phyloP scores from a whole-genome alignment of 2,329 filamentous ascomycete species.

The Zarea fungicola region DNA sequence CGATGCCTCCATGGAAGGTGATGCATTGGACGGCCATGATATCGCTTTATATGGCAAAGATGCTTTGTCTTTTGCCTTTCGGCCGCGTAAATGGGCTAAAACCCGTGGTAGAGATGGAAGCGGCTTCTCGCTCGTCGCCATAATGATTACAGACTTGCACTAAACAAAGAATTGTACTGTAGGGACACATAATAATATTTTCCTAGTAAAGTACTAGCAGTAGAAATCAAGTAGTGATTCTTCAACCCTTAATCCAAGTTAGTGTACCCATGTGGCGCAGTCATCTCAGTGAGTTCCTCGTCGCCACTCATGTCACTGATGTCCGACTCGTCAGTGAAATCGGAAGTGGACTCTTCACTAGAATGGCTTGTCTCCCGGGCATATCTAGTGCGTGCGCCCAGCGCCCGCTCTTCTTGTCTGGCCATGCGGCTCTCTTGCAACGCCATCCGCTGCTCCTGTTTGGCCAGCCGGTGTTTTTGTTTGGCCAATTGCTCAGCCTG shows the following conservation, averaged over 20 bases:
- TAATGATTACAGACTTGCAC: not conserved
- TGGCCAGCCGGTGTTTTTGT: not conserved
- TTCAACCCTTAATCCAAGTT: too few relatives aligned
- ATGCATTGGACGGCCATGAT: not conserved
- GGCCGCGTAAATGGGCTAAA: not conserved
- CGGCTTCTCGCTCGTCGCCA: not conserved
- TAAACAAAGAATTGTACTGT: too few relatives aligned
- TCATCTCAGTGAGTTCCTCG: too few relatives aligned
- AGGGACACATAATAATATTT: too few relatives aligned
- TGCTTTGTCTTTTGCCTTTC: not conserved
- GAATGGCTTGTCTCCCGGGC: not conserved
- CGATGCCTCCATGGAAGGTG: not conserved
- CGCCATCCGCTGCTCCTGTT: slow-evolving; percentile 1
- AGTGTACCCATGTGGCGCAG: too few relatives aligned
- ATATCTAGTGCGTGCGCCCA: not conserved
- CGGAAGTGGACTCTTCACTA: not conserved
- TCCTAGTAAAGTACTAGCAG: too few relatives aligned
- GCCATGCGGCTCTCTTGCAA: not conserved
- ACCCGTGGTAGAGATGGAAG: not conserved
- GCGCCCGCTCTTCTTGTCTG: not conserved
- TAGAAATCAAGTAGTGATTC: too few relatives aligned
- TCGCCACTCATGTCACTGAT: too few relatives aligned
- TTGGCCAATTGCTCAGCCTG: not conserved
- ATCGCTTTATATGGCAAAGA: not conserved
- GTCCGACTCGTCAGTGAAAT: too few relatives aligned